phyloP scores from a whole-genome alignment of 1,284 basidiomycete genomes.

The Tylopilus sp. region DNA sequence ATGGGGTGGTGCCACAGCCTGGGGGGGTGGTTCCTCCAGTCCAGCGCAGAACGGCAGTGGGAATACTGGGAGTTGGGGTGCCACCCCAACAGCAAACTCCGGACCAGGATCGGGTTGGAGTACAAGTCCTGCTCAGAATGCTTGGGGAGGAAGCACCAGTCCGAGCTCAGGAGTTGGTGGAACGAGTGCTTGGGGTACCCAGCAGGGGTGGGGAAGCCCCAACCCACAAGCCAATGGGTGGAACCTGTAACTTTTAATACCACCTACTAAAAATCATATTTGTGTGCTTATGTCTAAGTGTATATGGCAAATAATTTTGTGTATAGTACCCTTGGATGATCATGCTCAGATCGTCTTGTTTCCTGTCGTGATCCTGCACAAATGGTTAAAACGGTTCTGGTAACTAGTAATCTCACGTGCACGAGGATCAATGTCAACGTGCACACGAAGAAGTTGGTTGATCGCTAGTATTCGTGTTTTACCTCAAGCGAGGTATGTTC shows the following conservation, averaged over 20 bases:
- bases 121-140: conserved; percentile 40
- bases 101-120: conserved; percentile 32
- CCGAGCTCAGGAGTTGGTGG: conserved; percentile 29
- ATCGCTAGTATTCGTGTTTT: no score
- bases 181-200: conserved; percentile 32
- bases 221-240: conserved; percentile 54
- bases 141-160: conserved; percentile 35
- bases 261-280: no score
- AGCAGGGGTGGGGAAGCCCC: conserved; percentile 44
- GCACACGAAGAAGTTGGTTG: no score
- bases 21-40: conserved; percentile 31
- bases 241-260: conserved; percentile 46
- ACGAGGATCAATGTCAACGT: no score
- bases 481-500: no score
- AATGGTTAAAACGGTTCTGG: no score
- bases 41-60: conserved; percentile 31
- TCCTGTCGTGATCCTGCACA: no score
- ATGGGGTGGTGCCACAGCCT: conserved; percentile 37
- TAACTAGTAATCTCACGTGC: no score
- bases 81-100: conserved; percentile 28
- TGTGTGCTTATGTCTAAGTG: no score
- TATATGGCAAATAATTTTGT: no score
- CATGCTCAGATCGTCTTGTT: no score
- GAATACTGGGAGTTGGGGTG: conserved; percentile 24
- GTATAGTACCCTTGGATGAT: no score